phyloP scores from a whole-genome alignment of 345 rosid species.

The Aethionema arabicum region DNA sequence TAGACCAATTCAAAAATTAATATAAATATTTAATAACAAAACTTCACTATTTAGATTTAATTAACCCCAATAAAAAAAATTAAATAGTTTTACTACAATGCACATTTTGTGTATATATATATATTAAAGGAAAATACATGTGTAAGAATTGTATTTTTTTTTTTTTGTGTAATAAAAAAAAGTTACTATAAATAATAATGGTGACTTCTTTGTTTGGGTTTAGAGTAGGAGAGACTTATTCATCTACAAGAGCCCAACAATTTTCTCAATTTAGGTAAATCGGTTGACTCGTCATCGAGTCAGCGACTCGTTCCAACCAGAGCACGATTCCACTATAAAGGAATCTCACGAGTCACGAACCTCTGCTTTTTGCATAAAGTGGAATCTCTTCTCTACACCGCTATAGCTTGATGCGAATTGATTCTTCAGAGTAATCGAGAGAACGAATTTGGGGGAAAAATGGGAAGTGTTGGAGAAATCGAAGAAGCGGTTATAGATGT shows the following conservation, averaged over 20 bases:
- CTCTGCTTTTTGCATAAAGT: constrained; percentile 30
- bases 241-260: background rate
- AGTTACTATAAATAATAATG: too few relatives aligned
- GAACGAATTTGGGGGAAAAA: constrained; percentile 12
- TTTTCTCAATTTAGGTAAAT: constrained; percentile 27
- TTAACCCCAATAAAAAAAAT: too few relatives aligned
- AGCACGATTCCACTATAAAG: constrained; percentile 30
- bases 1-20: too few relatives aligned
- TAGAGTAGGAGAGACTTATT: constrained; percentile 28
- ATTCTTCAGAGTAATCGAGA: constrained; percentile 13
- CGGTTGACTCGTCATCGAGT: constrained; percentile 39
- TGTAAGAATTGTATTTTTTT: too few relatives aligned
- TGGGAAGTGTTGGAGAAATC: constrained; percentile 43
- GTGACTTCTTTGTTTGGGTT: background rate
- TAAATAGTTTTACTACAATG: too few relatives aligned
- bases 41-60: too few relatives aligned
- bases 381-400: too few relatives aligned
- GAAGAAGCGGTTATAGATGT: constrained; percentile 35
- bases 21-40: too few relatives aligned
- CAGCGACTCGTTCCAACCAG: constrained; percentile 31
- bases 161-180: too few relatives aligned
- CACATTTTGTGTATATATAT: too few relatives aligned
- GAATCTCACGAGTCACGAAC: constrained; percentile 29
- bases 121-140: too few relatives aligned
- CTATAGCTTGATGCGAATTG: background rate